Evolutionary conservation across 1,284 basidiomycete genomes (phyloP).

Genomic region (Pterula multifida): DNA sequence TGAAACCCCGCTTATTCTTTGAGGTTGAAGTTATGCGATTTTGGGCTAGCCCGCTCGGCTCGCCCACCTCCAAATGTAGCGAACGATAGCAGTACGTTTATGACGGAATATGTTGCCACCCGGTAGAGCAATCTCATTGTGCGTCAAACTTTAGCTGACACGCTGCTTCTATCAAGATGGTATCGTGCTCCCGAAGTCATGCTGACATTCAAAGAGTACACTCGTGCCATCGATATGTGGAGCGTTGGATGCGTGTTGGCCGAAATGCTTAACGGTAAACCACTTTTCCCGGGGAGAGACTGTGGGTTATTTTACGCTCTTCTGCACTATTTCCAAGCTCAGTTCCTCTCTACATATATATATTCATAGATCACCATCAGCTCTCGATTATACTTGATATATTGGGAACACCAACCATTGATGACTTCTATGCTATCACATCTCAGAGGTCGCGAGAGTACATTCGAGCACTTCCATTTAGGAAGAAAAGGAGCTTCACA

Average conservation of each 20-base stretch:
- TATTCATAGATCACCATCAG: conserved; percentile 73
- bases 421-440: conserved; percentile 89
- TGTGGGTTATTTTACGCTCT: conserved; percentile 28
- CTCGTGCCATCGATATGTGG: conserved; percentile 89
- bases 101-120: conserved; percentile 93
- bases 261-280: conserved; percentile 86
- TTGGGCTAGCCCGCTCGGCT: conserved; percentile 81
- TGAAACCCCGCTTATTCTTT: conserved; percentile 5
- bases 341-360: conserved; percentile 2
- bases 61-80: conserved; percentile 70
- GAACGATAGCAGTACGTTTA: conserved; percentile 78
- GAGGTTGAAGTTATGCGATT: conserved; percentile 67
- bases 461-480: conserved; percentile 85
- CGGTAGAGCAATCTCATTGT: conserved; percentile 33
- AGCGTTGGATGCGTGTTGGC: conserved; percentile 88
- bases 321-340: conserved; percentile 8
- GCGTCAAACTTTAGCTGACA: conserved; percentile 6
- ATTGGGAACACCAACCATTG: conserved; percentile 80
- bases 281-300: conserved; percentile 83
- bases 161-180: conserved; percentile 43
- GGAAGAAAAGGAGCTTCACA: conserved; percentile 73
- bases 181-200: conserved; percentile 93
- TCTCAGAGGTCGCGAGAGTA: conserved; percentile 82
- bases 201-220: conserved; percentile 93
- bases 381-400: conserved; percentile 81